Percentiles rank a stretch among this genome's conserved stretches.
Conservation (phyloP, 805 yeast species). For the Nadsonia fulvescens region DNA sequence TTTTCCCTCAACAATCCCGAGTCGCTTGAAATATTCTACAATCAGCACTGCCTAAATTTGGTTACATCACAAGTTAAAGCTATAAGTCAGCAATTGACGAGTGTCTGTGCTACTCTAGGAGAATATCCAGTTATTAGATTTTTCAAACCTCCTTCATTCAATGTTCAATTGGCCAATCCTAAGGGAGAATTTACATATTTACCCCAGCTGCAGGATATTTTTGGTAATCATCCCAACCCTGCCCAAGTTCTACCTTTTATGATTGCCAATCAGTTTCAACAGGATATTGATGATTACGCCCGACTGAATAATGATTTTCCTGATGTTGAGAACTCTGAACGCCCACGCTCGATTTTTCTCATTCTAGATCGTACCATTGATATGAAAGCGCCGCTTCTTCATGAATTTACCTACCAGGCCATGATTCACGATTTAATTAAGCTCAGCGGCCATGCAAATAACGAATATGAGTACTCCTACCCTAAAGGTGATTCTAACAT, state of each 20-base stretch:
- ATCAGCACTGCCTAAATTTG: constrained; percentile 39
- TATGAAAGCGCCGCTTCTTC: constrained; percentile 64
- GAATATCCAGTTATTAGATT: constrained; percentile 79
- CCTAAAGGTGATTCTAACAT: too few species aligned
- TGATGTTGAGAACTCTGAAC: constrained; percentile 20
- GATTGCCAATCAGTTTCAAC: constrained; percentile 57
- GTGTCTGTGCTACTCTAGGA: constrained; percentile 59
- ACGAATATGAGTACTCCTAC: constrained; percentile 36
- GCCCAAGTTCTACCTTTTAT: constrained; percentile 46
- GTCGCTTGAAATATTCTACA: constrained; percentile 60
- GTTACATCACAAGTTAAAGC: constrained; percentile 38
- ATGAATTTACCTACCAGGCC: constrained; percentile 83
- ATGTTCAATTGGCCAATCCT: too few species aligned
- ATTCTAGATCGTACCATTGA: constrained; percentile 77
- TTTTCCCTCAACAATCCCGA: constrained; percentile 45
- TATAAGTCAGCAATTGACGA: constrained; percentile 49
- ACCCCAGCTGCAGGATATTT: too few species aligned
- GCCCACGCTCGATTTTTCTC: constrained; percentile 57
- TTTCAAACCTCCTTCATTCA: constrained; percentile 39
- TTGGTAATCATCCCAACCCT: constrained; percentile 13
- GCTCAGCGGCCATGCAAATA: constrained; percentile 27
- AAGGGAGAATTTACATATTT: constrained; percentile 30
- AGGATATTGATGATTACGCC: constrained; percentile 56
- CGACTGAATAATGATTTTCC: constrained; percentile 48
- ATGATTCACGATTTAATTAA: constrained; percentile 62